Evolutionary conservation across 306 rosid species (phyloP).

Genomic region (Calophaca sinica): DNA sequence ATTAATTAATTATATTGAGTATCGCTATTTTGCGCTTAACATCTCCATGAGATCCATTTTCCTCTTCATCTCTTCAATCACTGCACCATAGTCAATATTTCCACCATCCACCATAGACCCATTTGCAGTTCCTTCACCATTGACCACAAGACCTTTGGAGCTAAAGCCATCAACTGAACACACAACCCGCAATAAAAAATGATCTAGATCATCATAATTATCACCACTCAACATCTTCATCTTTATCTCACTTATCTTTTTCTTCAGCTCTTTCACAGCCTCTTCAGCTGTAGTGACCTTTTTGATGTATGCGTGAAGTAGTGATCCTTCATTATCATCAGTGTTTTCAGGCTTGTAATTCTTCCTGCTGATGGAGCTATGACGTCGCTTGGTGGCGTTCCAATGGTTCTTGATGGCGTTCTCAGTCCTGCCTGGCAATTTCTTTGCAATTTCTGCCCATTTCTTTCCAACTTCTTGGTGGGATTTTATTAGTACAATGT

Average conservation of each 20-base stretch:
- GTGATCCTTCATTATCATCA: background rate
- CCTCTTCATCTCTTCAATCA: too few species aligned
- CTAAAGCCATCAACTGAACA: too few species aligned
- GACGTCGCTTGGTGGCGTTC: slow-evolving; percentile 65
- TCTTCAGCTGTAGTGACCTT: background rate
- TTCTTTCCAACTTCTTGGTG: slow-evolving; percentile 61
- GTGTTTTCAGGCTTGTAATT: slow-evolving; percentile 17
- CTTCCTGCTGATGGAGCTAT: slow-evolving; percentile 25
- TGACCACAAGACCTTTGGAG: too few species aligned
- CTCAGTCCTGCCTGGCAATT: slow-evolving; percentile 61
- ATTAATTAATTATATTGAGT: too few species aligned
- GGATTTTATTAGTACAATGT: slow-evolving; percentile 50
- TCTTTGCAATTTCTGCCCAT: slow-evolving; percentile 70
- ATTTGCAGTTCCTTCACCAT: too few species aligned
- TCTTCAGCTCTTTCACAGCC: background rate
- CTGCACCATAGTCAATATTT: too few species aligned
- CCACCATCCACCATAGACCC: too few species aligned
- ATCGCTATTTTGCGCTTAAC: too few species aligned
- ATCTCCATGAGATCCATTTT: too few species aligned
- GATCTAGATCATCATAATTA: background rate
- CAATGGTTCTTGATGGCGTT: slow-evolving; percentile 72
- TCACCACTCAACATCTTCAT: background rate
- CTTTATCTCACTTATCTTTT: background rate
- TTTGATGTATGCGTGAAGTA: slow-evolving; percentile 56
- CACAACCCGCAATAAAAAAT: too few species aligned